These are phyloP conservation scores for Bullera alba DNA, from an alignment of 768 basidiomycete genomes.

Conservation along the genomic window DNA sequence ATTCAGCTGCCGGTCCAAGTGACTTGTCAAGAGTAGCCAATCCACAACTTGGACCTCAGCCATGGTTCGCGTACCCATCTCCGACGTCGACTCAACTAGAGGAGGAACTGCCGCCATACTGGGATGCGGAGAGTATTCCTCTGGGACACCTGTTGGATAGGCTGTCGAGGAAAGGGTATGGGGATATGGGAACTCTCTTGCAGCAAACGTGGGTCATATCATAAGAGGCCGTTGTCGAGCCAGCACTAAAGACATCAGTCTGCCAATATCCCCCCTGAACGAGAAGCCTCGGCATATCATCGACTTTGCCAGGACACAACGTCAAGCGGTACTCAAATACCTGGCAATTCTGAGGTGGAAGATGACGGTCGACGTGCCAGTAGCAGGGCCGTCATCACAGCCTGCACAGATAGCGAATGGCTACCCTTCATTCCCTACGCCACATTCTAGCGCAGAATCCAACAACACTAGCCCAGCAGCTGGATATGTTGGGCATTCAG, in stretches of 20 bases:
- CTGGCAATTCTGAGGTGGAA: constrained; percentile 40
- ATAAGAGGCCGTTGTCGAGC: background rate
- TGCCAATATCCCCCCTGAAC: constrained; percentile 16
- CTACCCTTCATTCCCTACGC: constrained; percentile 27
- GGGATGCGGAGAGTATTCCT: constrained; percentile 28
- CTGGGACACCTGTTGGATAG: constrained; percentile 26
- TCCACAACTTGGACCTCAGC: constrained; percentile 30
- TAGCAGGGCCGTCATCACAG: background rate
- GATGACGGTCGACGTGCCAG: constrained; percentile 21
- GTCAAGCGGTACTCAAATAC: constrained; percentile 35
- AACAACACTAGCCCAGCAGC: constrained; percentile 22
- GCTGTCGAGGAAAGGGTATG: constrained; percentile 25
- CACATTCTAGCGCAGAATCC: constrained; percentile 28
- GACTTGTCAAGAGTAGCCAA: constrained; percentile 3
- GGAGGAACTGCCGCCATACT: constrained; percentile 34
- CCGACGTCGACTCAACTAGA: constrained; percentile 26
- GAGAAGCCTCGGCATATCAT: constrained; percentile 33
- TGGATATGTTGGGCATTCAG: constrained; percentile 18
- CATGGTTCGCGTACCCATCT: constrained; percentile 31
- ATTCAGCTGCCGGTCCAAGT: background rate
- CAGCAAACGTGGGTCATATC: constrained; percentile 25
- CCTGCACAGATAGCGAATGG: constrained; percentile 1
- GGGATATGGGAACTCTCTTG: constrained; percentile 26
- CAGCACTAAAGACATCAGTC: constrained; percentile 8
- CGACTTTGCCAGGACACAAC: constrained; percentile 29